Conservation (phyloP, 768 basidiomycete genomes). For the Clavulina sp. region DNA sequence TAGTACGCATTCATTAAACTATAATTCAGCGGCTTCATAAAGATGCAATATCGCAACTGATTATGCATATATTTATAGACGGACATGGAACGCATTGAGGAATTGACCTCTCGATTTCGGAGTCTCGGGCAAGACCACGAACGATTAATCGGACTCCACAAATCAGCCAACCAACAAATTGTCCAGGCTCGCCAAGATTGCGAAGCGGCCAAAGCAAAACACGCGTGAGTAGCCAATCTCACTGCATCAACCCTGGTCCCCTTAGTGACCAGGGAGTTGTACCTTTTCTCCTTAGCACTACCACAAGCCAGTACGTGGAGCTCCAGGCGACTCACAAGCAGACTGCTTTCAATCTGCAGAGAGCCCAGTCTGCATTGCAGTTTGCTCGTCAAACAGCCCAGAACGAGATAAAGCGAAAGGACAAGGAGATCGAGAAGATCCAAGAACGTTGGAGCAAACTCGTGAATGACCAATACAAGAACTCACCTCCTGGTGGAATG, state of each 20-base stretch:
- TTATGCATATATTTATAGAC: constrained; percentile 23
- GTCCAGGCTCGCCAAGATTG: constrained; percentile 66
- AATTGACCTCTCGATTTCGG: constrained; percentile 52
- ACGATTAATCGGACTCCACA: constrained; percentile 48
- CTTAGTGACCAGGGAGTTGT: background rate
- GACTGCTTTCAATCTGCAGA: constrained; percentile 49
- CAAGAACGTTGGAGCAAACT: constrained; percentile 52
- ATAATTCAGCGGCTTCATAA: background rate
- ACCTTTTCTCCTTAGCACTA: constrained; percentile 23
- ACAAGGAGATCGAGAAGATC: constrained; percentile 61
- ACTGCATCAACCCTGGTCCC: background rate
- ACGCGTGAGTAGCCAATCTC: constrained; percentile 33
- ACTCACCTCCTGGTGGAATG: constrained; percentile 31
- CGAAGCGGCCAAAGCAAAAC: constrained; percentile 51
- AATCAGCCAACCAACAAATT: constrained; percentile 36
- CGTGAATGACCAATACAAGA: constrained; percentile 46
- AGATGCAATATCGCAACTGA: background rate
- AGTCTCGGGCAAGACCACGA: constrained; percentile 72
- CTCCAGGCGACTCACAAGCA: constrained; percentile 54
- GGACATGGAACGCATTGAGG: constrained; percentile 67
- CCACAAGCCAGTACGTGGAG: constrained; percentile 35
- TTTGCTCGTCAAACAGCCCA: constrained; percentile 49
- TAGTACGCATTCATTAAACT: constrained; percentile 36
- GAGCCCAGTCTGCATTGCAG: constrained; percentile 50
- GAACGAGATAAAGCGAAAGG: constrained; percentile 61